Base-by-base conservation (phyloP, 2,329 filamentous ascomycete species). In the Alternaria sp. region DNA sequence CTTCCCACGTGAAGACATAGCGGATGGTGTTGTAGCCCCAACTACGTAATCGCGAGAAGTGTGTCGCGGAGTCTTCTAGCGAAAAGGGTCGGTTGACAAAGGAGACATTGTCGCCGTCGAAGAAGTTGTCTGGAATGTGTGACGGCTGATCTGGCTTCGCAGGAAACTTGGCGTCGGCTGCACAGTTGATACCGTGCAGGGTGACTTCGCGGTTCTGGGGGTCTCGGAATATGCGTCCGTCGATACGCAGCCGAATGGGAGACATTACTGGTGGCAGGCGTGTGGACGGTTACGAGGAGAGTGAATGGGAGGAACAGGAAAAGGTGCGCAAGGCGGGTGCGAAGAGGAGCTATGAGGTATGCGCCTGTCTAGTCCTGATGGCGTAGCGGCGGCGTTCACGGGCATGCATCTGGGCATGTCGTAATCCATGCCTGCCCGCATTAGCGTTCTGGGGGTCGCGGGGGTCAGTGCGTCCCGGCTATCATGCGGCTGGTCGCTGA, bases 1-100 rank as follows among this genome's bases (percentile, higher is more conserved):
- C 95, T 81, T 99, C 96, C 96, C 96, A 99, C 0, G 96, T 98
- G 78, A 98, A 99, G 71, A 99, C 85, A 80, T 99, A 99, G 76
- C 96, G 88, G 70, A 99, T 94, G 0, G 93, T 94, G 80, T 98
- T 99, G 85, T 97, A 99, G 13, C 96, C 96, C 85, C 91, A 97
- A 74, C 91, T 90, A 73, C 91, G 92, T 68, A 99, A 82, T 46
- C 94, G 88, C 12, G 92, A 87, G 79, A 99, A 97, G 79, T 99
- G 96, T 15, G 87, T 85, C 73, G 93, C 90, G 1, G 96, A 93
- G 69, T 97, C 93, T 54, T 92, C 88, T 51, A 92, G 86, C 4
- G 90, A 84, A 71, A 99, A 99, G 0, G 96, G 96, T 3, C 94
- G 88, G 63, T 89, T 87, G 69, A 95, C 91, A 75, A 99, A 99